phyloP scores from a whole-genome alignment of 768 basidiomycete species.

The Chalciporus piperatus region DNA sequence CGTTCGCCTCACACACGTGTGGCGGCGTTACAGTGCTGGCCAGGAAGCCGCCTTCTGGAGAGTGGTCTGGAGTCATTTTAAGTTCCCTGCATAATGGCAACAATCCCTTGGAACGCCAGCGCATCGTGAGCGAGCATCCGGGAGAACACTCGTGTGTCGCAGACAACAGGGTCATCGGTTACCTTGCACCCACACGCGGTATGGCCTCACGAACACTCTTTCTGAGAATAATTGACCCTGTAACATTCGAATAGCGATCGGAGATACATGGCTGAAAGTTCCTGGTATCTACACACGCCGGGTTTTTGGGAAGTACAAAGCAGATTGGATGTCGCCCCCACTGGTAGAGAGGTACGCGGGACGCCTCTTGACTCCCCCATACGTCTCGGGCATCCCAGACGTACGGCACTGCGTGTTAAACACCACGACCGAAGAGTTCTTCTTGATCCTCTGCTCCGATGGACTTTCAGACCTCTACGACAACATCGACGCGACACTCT shows the following conservation, averaged over 20 bases:
- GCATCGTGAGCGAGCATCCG: constrained; percentile 30
- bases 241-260: constrained; percentile 25
- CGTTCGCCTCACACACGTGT: constrained; percentile 2
- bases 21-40: constrained; percentile 21
- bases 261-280: constrained; percentile 36
- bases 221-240: constrained; percentile 15
- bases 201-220: constrained; percentile 5
- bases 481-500: constrained; percentile 17
- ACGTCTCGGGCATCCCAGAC: constrained; percentile 42
- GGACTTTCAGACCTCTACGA: constrained; percentile 44
- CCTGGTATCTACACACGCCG: constrained; percentile 33
- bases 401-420: constrained; percentile 36
- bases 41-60: constrained; percentile 15
- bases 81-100: constrained; percentile 31
- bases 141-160: constrained; percentile 30
- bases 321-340: constrained; percentile 24
- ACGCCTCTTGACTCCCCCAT: constrained; percentile 45
- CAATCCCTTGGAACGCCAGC: constrained; percentile 26
- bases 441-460: constrained; percentile 45
- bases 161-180: constrained; percentile 36
- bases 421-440: constrained; percentile 18
- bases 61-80: constrained; percentile 20
- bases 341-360: constrained; percentile 22
- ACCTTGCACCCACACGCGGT: constrained; percentile 39
- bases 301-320: constrained; percentile 23